Base-by-base conservation (phyloP, 306 rosid species). In the Styphnolobium japonicum region DNA sequence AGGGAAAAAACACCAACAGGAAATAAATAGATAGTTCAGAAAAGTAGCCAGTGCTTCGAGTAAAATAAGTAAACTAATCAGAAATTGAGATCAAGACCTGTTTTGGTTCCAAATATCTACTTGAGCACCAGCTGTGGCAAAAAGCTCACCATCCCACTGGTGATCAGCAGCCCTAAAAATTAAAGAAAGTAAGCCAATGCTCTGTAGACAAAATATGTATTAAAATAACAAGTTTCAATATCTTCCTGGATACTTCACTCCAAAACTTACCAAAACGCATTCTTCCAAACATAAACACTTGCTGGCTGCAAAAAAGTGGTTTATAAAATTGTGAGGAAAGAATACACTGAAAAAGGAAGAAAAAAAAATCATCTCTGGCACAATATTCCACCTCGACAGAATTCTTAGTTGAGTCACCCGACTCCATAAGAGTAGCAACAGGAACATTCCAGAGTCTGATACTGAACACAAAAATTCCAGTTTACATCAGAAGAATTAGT, bases 111-210 rank as follows among this genome's bases (percentile, higher is more conserved):
- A 95, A 65, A 95, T 80, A 76, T 91, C 92, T 56, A 95, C 90
- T 85, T 90, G 94, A 33, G 97, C 96, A 52, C 99, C 97, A 73
- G 87, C 97, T 5, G 99, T 95, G 48, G 99, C 98, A 90, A 95
- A 95, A 78, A 79, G 88, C 83, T 90, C 90, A 23, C 87, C 92
- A 8, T 91, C 88, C 98, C 97, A 91, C 79, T 93, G 96, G 67
- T 95, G 98, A 89, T 95, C 99, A 81, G 37, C 96, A 70, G 91
- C 92, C 91, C 98, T 95, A 75, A 33, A 80, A 77, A 76, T 49
- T n/a, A 64, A 66, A 52, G 40, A 75, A 71, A 18, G 76, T 10
- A 37, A 45, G 57, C 22, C 56, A 27, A 12, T 0, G 49, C 46
- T 78, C 10, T 10, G 55, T 21, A 18, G 48, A 57, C 71, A 55